These are phyloP conservation scores for Myochromella boudieri DNA, from an alignment of 768 basidiomycete genomes.

Conservation along the genomic window DNA sequence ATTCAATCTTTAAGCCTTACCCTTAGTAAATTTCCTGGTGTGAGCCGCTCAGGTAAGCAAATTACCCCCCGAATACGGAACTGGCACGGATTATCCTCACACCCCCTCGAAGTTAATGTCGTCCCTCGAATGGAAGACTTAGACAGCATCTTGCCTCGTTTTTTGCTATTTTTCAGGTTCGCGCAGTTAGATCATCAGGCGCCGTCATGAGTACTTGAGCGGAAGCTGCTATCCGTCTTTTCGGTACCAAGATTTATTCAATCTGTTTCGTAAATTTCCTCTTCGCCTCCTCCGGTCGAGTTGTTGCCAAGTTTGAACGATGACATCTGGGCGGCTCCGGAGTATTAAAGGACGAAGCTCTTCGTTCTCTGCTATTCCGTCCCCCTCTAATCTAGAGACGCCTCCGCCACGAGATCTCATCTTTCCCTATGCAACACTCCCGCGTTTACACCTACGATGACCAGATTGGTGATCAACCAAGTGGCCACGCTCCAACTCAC, in stretches of 20 bases:
- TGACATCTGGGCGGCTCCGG: conserved; percentile 43
- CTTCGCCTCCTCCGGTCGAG: conserved; percentile 35
- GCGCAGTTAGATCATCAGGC: conserved; percentile 30
- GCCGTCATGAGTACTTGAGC: conserved; percentile 35
- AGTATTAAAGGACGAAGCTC: conserved; percentile 42
- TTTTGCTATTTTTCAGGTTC: conserved; percentile 31
- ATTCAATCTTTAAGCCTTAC: conserved; percentile 31
- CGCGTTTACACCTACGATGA: conserved; percentile 45
- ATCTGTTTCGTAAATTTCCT: conserved; percentile 38
- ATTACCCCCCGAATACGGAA: conserved; percentile 25
- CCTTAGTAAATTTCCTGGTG: conserved; percentile 27
- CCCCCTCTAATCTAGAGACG: conserved; percentile 23
- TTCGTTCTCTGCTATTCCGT: conserved; percentile 19
- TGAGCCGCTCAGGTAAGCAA: conserved; percentile 34
- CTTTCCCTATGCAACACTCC: conserved; percentile 36
- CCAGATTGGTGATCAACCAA: conserved; percentile 27
- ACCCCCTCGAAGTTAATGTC: conserved; percentile 20
- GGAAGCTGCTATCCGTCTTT: conserved; percentile 38
- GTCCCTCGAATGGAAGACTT: conserved; percentile 20
- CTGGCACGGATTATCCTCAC: conserved; percentile 14
- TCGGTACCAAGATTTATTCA: conserved; percentile 39
- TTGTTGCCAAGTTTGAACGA: conserved; percentile 38
- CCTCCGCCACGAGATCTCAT: conserved; percentile 26
- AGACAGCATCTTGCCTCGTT: conserved; percentile 16
- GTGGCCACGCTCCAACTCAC: conserved; percentile 25